Evolutionary conservation across 768 basidiomycete species (phyloP), one percentile per base, ranked within the genome.

Genomic region (Cyclocybe aegerita): DNA sequence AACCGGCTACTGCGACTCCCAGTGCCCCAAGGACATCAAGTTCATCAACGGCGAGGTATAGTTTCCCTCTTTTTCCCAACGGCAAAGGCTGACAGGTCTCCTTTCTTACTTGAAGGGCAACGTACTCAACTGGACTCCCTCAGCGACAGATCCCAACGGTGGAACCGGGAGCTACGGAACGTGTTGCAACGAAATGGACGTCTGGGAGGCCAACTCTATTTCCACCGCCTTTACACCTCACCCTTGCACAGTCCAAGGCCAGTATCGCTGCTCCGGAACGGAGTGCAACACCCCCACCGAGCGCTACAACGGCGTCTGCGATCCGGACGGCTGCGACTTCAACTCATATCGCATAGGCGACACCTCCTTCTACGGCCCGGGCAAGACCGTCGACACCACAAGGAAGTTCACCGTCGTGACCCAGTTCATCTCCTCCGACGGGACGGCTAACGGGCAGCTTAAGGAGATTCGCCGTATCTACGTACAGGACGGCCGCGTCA

Each of bases 321-420:
- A 76, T 59, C 59, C 61, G 44, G 72, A 69, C 55, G 74, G 74
- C 44, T 76, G 74, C 63, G 75, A 75, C 56, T 75, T 73, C 72
- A 76, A 75, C 72, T 71, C 75, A 9, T 76, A 60, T 64, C 73
- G 75, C 57, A 66, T 73, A 69, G 75, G 75, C 39, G 60, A 72
- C 65, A 55, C 55, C 10, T 42, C 57, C 36, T 76, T 74, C 71
- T 67, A 66, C 56, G 74, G 74, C 23, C 54, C 60, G 7, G 67
- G 67, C 41, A 48, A 52, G 57, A 72, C 67, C 46, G 65, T 75
- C 60, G 68, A 75, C 63, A 76, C 73, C 56, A 64, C 43, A 54
- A 45, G 57, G 42, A 64, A 61, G 49, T 65, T 76, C 66, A 76
- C 74, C 44, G 72, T 75, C 50, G 72, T 76, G 49, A 75, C 74